Evolutionary conservation across 176 grass and related monocot species (phyloP), one percentile per base, ranked within the genome.

Genomic region (Microstegium vimineum): DNA sequence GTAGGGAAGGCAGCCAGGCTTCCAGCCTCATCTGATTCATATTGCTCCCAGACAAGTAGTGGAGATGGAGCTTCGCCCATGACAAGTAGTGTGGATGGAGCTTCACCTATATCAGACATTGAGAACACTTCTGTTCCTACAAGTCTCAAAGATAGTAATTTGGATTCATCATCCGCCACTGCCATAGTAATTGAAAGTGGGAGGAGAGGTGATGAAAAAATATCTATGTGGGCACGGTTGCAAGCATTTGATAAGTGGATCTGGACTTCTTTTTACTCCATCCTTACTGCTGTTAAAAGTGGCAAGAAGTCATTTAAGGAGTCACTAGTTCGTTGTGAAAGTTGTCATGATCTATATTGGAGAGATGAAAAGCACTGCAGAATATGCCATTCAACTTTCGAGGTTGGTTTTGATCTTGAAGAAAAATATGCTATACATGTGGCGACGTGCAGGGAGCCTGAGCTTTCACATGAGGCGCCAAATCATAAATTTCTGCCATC

Each of bases 331-430:
- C 89, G 46, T 73, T 99, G 96, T 88, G 90, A 87, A 80, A 86
- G 80, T 83, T 99, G 93, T 70, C 93, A 92, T 90, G 89, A 99
- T 84, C 88, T 99, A 62, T 99, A 91, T 60, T 99, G 96, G 96
- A 93, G 93, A 92, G 96, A 95, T 82, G 96, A 95, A 86, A 99
- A 99, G 60, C 96, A 99, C 89, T 99, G 96, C 61, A 95, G 93
- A 81, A 88, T 83, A 87, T 99, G 96, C 62, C 96, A 99, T 73
- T 84, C 89, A 66, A 99, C 91, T 33, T 99, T 99, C 49, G 91
- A 99, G 70, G 89, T 99, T 75, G 85, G 90, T 91, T 94, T 99
- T 85, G 96, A 95, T 56, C 93, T 95, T 38, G 96, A 99, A 90
- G 96, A 95, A 90, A 91, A 83, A 84, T 95, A 99, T 85, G 93